Conservation (phyloP, 306 rosid genomes). For the Corylus avellana region DNA sequence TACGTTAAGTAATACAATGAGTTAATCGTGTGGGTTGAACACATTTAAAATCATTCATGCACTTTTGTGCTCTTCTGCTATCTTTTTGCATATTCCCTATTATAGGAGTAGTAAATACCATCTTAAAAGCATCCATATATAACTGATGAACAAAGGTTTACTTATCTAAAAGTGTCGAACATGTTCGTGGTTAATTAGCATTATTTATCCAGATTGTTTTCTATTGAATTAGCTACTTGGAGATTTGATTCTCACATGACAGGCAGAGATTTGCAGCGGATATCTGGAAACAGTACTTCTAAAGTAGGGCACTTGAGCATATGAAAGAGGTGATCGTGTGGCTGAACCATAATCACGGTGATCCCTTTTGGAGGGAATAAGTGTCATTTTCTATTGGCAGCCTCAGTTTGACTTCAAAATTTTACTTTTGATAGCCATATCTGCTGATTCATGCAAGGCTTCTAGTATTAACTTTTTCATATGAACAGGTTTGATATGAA, state of each 20-base stretch:
- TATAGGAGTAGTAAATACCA: background rate
- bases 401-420: too few relatives aligned
- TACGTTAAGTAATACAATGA: too few relatives aligned
- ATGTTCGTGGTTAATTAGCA: background rate
- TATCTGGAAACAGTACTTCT: slow-evolving; percentile 61
- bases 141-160: background rate
- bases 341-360: too few relatives aligned
- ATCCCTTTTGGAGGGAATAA: too few relatives aligned
- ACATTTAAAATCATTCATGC: too few relatives aligned
- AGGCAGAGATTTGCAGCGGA: slow-evolving; percentile 97
- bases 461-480: too few relatives aligned
- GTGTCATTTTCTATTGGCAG: too few relatives aligned
- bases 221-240: slow-evolving; percentile 32
- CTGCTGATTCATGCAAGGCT: too few relatives aligned
- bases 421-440: too few relatives aligned
- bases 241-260: slow-evolving; percentile 58
- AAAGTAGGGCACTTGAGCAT: slow-evolving; percentile 67
- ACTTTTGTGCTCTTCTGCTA: too few relatives aligned
- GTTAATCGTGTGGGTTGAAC: too few relatives aligned
- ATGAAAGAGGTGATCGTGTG: slow-evolving; percentile 58
- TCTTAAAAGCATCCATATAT: background rate
- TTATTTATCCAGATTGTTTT: background rate
- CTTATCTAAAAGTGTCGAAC: background rate
- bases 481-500: too few relatives aligned
- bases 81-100: background rate